Conservation (phyloP, 805 yeast species). For the Kregervanrija fluxuum region DNA sequence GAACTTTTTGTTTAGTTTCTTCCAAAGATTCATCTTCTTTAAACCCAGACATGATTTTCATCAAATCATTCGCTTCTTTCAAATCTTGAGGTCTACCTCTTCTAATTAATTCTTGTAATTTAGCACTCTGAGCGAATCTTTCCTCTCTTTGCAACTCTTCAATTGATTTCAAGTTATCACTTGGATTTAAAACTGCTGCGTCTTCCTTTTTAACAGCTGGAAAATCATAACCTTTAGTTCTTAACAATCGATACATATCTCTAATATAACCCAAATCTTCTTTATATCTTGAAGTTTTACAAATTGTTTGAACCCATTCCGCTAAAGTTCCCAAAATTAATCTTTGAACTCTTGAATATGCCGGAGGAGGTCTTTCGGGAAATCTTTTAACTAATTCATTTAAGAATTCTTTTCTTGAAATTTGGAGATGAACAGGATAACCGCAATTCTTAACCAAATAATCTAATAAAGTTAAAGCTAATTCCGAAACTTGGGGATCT, state of each 20-base stretch:
- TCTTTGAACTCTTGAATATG: slow-evolving; percentile 77
- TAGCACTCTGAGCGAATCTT: slow-evolving; percentile 86
- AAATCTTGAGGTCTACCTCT: slow-evolving; percentile 94
- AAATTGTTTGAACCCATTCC: slow-evolving; percentile 95
- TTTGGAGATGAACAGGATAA: slow-evolving; percentile 91
- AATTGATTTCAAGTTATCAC: slow-evolving; percentile 77
- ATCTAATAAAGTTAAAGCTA: slow-evolving; percentile 65
- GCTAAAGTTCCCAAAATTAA: slow-evolving; percentile 84
- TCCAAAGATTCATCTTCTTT: slow-evolving; percentile 68
- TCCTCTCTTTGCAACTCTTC: slow-evolving; percentile 92
- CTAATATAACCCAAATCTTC: slow-evolving; percentile 88
- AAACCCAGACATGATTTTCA: slow-evolving; percentile 98
- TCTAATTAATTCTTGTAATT: slow-evolving; percentile 89
- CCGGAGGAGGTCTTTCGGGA: slow-evolving; percentile 89
- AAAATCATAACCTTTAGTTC: slow-evolving; percentile 86
- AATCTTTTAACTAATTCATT: slow-evolving; percentile 89
- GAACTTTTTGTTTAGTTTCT: slow-evolving; percentile 70
- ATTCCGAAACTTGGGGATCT: slow-evolving; percentile 80
- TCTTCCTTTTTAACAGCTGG: slow-evolving; percentile 90
- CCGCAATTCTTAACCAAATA: slow-evolving; percentile 96
- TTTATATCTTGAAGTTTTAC: slow-evolving; percentile 81
- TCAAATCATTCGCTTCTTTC: slow-evolving; percentile 91
- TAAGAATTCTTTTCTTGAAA: slow-evolving; percentile 88
- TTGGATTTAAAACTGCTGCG: slow-evolving; percentile 86
- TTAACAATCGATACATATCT: slow-evolving; percentile 89